These are phyloP conservation scores for Microbotryum violaceum DNA, from an alignment of 1,284 basidiomycete species.

Conservation along the genomic window DNA sequence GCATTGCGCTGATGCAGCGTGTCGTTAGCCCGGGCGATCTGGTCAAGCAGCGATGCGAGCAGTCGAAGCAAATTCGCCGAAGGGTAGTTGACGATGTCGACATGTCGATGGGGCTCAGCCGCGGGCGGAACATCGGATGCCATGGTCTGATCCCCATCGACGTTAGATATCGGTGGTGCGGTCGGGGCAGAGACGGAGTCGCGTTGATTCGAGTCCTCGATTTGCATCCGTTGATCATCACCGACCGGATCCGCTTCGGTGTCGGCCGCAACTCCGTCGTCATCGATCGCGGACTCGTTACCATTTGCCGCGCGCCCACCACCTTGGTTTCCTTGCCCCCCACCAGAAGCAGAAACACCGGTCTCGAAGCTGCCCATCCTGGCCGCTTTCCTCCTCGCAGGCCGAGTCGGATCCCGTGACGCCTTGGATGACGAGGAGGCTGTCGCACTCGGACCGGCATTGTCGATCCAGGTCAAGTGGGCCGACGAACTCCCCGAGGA, in stretches of 20 bases:
- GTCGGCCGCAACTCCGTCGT: not conserved
- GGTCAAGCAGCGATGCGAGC: conserved; percentile 79
- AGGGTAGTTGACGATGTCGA: conserved; percentile 52
- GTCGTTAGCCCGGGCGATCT: conserved; percentile 89
- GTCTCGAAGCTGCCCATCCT: conserved; percentile 8
- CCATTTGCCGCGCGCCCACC: not conserved
- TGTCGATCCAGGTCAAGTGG: not conserved
- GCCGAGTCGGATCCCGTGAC: not conserved
- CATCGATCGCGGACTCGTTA: not conserved
- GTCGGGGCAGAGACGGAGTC: not conserved
- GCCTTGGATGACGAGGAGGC: not conserved
- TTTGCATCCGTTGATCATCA: not conserved
- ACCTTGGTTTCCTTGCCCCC: too few species aligned
- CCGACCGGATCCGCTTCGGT: not conserved
- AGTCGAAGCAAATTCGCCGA: conserved; percentile 65
- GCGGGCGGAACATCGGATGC: not conserved
- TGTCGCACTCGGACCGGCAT: too few species aligned
- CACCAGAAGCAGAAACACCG: too few species aligned
- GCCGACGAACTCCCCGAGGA: not conserved
- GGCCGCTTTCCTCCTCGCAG: conserved; percentile 12
- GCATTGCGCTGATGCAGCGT: conserved; percentile 36
- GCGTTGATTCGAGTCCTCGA: not conserved
- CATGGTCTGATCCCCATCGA: not conserved
- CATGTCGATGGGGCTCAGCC: conserved; percentile 32
- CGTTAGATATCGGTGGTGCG: not conserved